These are phyloP conservation scores for Phytophthora ohioensis DNA, from an alignment of 352 stramenopile species.

Conservation along the genomic window DNA sequence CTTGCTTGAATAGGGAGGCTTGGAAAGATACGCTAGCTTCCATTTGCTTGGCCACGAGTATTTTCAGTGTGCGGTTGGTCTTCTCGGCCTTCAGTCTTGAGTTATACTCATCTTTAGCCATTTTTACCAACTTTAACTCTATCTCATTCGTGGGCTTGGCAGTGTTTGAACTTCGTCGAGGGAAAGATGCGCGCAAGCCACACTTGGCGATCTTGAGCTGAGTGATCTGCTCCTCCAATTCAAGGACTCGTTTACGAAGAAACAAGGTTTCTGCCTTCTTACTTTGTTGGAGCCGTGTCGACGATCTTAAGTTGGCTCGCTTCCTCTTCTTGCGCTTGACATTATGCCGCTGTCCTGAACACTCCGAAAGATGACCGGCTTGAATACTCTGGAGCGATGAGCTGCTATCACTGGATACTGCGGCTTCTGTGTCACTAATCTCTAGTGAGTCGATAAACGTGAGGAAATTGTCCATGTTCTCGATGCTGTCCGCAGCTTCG, in stretches of 20 bases:
- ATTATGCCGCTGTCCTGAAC: background rate
- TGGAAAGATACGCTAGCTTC: background rate
- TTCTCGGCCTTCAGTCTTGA: background rate
- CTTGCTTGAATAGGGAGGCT: background rate
- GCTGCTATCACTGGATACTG: background rate
- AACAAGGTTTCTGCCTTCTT: background rate
- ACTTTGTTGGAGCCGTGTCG: background rate
- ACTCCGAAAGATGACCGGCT: background rate
- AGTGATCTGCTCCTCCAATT: background rate
- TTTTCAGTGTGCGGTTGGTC: background rate
- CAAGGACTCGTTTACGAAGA: background rate
- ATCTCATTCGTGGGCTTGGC: background rate
- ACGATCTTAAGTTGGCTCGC: background rate
- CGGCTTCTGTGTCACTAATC: background rate
- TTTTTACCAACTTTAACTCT: background rate
- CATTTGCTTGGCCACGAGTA: background rate
- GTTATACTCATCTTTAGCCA: background rate
- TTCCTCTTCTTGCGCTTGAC: background rate
- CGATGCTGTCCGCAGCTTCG: too few relatives aligned
- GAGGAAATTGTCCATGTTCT: background rate
- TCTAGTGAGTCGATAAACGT: background rate
- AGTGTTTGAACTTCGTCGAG: background rate
- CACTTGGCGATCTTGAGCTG: conserved; percentile 2
- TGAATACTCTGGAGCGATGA: background rate
- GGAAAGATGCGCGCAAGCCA: background rate